Conservation (phyloP, 2,329 filamentous ascomycete genomes). For the Penicillium concentricum region DNA sequence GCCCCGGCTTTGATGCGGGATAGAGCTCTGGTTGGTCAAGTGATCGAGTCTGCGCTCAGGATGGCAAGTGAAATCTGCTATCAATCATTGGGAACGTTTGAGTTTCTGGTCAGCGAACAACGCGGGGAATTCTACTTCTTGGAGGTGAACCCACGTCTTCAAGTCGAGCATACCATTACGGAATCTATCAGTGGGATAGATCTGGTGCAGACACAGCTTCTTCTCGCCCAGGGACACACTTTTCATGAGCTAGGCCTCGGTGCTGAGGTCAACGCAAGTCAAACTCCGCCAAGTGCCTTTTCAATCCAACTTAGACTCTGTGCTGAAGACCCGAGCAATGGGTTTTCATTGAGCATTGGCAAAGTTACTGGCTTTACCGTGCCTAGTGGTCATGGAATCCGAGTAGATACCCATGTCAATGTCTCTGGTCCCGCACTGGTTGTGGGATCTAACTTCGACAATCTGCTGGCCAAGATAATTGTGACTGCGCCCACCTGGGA, state of each 20-base stretch:
- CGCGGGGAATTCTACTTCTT: slow-evolving; percentile 57
- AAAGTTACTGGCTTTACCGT: slow-evolving; percentile 56
- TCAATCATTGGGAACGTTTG: slow-evolving; percentile 62
- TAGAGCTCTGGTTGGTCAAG: slow-evolving; percentile 46
- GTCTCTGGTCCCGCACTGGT: slow-evolving; percentile 39
- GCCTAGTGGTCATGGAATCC: slow-evolving; percentile 57
- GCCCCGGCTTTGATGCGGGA: slow-evolving; percentile 55
- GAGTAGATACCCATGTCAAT: slow-evolving; percentile 58
- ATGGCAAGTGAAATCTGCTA: slow-evolving; percentile 50
- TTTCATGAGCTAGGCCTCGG: slow-evolving; percentile 40
- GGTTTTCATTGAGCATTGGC: slow-evolving; percentile 60
- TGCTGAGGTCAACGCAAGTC: slow-evolving; percentile 27
- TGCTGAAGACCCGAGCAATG: slow-evolving; percentile 54
- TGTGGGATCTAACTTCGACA: slow-evolving; percentile 58
- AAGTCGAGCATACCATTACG: slow-evolving; percentile 63
- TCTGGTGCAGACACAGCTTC: slow-evolving; percentile 56
- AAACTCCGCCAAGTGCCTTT: slow-evolving; percentile 38
- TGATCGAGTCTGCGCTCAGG: slow-evolving; percentile 55
- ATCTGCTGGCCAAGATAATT: slow-evolving; percentile 60
- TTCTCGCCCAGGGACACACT: slow-evolving; percentile 52
- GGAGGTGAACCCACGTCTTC: slow-evolving; percentile 60
- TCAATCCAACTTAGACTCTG: slow-evolving; percentile 60
- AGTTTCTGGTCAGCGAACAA: slow-evolving; percentile 58
- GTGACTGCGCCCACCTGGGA: slow-evolving; percentile 55
- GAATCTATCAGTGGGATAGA: slow-evolving; percentile 56